Base-by-base conservation (phyloP, 23 red algal species). In the Gracilaria vermiculophylla region DNA sequence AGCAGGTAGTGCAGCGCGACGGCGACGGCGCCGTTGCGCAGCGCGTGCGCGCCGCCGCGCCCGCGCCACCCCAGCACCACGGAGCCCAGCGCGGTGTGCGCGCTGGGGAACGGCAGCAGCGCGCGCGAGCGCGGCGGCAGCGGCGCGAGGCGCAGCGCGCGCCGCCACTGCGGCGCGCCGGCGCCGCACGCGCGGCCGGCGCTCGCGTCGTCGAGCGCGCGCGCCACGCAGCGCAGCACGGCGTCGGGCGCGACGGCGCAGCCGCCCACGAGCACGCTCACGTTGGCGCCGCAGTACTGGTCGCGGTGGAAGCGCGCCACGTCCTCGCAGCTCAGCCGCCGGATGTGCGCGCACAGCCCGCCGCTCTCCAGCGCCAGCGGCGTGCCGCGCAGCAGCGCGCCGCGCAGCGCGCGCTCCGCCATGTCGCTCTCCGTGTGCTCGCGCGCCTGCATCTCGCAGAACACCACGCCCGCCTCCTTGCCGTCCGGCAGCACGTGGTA, bases 371-470 rank as follows among this genome's bases (percentile, higher is more conserved):
- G 66, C 2, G 76, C 64, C 12, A 95, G 78, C 17, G 83, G 81
- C 32, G 82, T 92, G 15, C 66, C 93, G 41, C 9, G 51, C 51
- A 95, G 75, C 28, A 94, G 73, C 50, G 39, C 56, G 60, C 54
- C 57, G 14, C 61, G 91, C 40, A 90, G 27, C 31, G 25, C 90
- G 32, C 54, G 41, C 39, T 90, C 90, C 3, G 70, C 74, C 10
- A 91, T 28, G 72, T 93, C 92, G 19, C 77, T 50, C 42, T 91
- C 92, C 15, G 92, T 94, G 66, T 95, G 86, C 76, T 99, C 97
- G 23, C 97, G 91, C 8, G 86, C 89, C 39, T 91, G 86, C 97
- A 99, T 99, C 76, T 99, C 97, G 44, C 72, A 91, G 76, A 94
- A 95, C 37, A 99, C 97, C 24, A 99, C 97, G 15, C 97, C 97